Base-by-base conservation (phyloP, 352 stramenopile genomes). In the Phytophthora tentaculata region DNA sequence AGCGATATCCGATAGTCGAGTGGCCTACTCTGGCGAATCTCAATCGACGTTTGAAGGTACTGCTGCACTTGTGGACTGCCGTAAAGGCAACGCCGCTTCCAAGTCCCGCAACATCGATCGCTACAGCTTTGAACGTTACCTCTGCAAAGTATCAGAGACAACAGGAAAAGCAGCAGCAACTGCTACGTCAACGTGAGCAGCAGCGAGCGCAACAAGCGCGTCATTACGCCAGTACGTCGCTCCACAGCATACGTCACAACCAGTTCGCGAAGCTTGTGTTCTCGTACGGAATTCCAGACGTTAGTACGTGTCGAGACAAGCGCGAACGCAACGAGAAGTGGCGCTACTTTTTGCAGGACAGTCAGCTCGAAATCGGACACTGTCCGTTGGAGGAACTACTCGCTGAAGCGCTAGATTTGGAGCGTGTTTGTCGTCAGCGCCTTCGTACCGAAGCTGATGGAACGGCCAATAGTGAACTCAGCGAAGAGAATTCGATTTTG, bases 211-310 rank as follows among this genome's bases (percentile, higher is more conserved):
- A 71, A 44, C 53, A 76, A 63, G 43, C 57, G 3, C 56, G 54
- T 14, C 60, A 69, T 14, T 67, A 67, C 13, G 37, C 59, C 4
- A 69, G 28, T 17, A 48, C 66, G 8, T 73, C 65, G 57, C 56
- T 61, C 35, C 37, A 73, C 39, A 62, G 67, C 6, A 63, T 69
- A 0, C 86, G 82, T 8, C 80, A 88, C 44, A 86, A 84, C 39
- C 81, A 86, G 17, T 96, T 96, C 58, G 86, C 88, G 2, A 91
- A 90, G 55, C 76, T 94, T 32, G 60, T 94, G 39, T 91, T 92
- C 57, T 80, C 81, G 19, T 89, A 83, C 24, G 89, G 89, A 7
- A 89, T 96, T 28, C 89, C 89, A 0, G 85, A 96, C 55, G 75
- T 83, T 4, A 76, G 80, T 13, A 75, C 68, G n/a, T 94, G 85